Conservation (phyloP, 2,329 filamentous ascomycete genomes). For the Aspergillus sp. region DNA sequence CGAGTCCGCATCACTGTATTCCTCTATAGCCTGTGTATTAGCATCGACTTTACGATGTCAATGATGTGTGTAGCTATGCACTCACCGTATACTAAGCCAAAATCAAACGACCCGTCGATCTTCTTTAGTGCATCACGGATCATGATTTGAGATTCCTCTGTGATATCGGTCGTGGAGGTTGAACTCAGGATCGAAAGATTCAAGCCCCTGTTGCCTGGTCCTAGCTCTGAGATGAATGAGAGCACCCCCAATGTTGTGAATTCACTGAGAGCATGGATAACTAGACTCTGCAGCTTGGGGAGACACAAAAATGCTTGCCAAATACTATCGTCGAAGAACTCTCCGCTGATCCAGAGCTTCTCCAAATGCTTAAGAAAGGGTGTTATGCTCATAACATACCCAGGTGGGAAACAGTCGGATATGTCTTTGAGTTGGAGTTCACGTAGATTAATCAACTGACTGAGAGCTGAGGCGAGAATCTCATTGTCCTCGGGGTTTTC, state of each 20-base stretch:
- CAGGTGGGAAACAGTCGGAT: conserved; percentile 26
- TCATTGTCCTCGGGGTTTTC: conserved; percentile 20
- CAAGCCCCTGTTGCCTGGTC: conserved; percentile 24
- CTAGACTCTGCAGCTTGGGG: conserved; percentile 22
- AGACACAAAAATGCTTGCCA: conserved; percentile 21
- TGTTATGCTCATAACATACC: conserved; percentile 23
- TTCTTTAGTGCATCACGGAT: conserved; percentile 22
- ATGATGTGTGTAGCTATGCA: background rate
- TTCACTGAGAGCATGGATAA: conserved; percentile 27
- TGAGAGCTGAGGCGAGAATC: conserved; percentile 24
- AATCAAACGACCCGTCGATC: conserved; percentile 20
- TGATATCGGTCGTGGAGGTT: conserved; percentile 13
- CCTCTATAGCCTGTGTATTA: conserved; percentile 12
- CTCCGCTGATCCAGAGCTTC: conserved; percentile 28
- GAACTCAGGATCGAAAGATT: conserved; percentile 24
- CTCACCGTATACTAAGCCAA: conserved; percentile 15
- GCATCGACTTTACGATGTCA: background rate
- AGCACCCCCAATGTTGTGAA: conserved; percentile 27
- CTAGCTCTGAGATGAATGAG: conserved; percentile 24
- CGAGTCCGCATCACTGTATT: conserved; percentile 15
- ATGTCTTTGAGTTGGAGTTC: conserved; percentile 30
- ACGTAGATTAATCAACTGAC: conserved; percentile 21
- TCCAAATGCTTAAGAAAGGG: conserved; percentile 25
- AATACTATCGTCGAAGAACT: conserved; percentile 22
- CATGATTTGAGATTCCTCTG: conserved; percentile 21